These are phyloP conservation scores for Cyberlindnera xylosilytica DNA, from an alignment of 805 yeast genomes.

Conservation along the genomic window DNA sequence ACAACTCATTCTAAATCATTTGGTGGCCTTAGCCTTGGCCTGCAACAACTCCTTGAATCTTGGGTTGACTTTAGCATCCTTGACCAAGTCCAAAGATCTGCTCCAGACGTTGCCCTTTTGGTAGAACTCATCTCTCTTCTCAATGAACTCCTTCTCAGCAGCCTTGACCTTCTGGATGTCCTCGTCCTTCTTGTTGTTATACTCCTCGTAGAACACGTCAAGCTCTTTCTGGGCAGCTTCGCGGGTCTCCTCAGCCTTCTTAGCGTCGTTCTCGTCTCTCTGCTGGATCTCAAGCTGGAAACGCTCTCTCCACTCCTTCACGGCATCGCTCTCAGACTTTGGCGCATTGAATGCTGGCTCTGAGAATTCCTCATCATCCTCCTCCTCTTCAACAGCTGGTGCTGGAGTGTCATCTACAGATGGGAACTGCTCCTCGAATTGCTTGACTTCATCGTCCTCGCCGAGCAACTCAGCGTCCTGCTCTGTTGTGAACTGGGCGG, in stretches of 20 bases:
- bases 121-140: constrained; percentile 73
- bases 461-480: constrained; percentile 49
- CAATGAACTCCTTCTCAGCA: constrained; percentile 69
- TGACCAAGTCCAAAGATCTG: constrained; percentile 54
- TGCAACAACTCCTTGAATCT: constrained; percentile 29
- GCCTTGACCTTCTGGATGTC: constrained; percentile 57
- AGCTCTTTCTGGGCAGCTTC: constrained; percentile 77
- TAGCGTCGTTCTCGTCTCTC: constrained; percentile 68
- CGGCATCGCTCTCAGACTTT: constrained; percentile 50
- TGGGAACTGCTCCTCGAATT: constrained; percentile 64
- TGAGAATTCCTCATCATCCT: constrained; percentile 43
- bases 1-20: background rate
- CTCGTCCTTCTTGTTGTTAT: constrained; percentile 78
- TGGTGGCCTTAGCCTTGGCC: constrained; percentile 26
- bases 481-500: constrained; percentile 65
- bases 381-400: constrained; percentile 20
- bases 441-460: constrained; percentile 47
- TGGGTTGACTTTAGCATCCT: constrained; percentile 30
- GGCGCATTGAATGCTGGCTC: constrained; percentile 28
- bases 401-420: constrained; percentile 41
- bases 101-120: constrained; percentile 80
- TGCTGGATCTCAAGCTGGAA: constrained; percentile 74
- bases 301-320: constrained; percentile 78
- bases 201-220: constrained; percentile 90
- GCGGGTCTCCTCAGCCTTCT: constrained; percentile 63